phyloP scores from a whole-genome alignment of 331 rosid genomes.

The Malus hybrid region DNA sequence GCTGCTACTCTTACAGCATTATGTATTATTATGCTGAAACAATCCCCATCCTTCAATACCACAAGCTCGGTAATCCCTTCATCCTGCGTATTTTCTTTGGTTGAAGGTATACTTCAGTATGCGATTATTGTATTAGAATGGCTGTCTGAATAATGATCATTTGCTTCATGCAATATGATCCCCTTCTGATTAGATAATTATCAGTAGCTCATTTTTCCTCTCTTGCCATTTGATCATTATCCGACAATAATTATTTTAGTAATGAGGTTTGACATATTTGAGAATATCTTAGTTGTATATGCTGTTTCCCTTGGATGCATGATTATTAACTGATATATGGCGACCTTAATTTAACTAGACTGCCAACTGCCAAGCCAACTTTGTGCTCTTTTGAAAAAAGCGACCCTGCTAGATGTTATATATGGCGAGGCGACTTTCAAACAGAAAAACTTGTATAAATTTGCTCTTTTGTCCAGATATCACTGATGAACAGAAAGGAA shows the following conservation, averaged over 20 bases:
- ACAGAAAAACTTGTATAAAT: neutral
- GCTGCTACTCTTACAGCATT: slow-evolving; percentile 71
- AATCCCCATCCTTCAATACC: slow-evolving; percentile 58
- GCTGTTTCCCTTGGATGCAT: neutral
- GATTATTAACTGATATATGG: neutral
- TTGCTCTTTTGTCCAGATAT: too few species aligned
- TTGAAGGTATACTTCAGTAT: neutral
- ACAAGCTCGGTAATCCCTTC: slow-evolving; percentile 57
- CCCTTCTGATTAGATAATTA: neutral
- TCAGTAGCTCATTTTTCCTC: neutral
- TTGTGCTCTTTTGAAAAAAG: neutral
- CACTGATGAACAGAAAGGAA: too few species aligned
- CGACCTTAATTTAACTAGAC: neutral
- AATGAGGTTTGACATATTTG: neutral
- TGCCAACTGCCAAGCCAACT: neutral
- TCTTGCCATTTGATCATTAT: neutral
- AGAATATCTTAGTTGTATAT: neutral
- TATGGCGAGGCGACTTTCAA: neutral
- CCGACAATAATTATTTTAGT: neutral
- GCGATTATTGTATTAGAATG: neutral
- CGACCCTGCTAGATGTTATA: neutral
- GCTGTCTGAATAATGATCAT: neutral
- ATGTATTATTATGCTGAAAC: slow-evolving; percentile 76
- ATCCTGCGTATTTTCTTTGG: neutral
- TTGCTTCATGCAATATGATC: neutral